Conservation (phyloP, 257 asterid genomes). For the Handroanthus guayacan region DNA sequence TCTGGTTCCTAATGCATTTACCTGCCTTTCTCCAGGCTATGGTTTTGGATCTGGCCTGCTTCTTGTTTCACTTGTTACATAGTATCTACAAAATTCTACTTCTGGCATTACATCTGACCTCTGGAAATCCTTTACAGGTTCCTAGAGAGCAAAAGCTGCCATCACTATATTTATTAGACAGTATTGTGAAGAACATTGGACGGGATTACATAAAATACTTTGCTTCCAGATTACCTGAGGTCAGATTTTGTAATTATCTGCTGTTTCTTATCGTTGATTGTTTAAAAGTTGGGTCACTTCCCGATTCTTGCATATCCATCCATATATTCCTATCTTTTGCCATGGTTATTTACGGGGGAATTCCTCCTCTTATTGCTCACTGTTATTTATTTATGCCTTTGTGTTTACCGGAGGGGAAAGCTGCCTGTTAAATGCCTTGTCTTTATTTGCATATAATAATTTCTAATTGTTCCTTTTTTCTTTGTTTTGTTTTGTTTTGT, state of each 20-base stretch:
- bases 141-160: constrained; percentile 75
- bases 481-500: too few relatives aligned
- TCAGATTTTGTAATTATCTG: constrained; percentile 37
- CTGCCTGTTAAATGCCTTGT: background rate
- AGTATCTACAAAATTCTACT: background rate
- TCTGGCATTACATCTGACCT: constrained; percentile 29
- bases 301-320: background rate
- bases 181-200: constrained; percentile 78
- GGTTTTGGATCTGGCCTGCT: background rate
- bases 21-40: background rate
- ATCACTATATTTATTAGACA: constrained; percentile 71
- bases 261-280: background rate
- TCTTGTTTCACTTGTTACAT: background rate
- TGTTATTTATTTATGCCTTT: background rate
- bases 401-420: background rate
- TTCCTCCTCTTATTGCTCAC: background rate
- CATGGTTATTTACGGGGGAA: background rate
- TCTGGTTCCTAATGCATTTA: constrained; percentile 6
- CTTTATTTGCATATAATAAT: background rate
- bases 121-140: constrained; percentile 53
- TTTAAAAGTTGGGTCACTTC: background rate
- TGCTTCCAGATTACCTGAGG: constrained; percentile 70
- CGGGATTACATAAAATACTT: constrained; percentile 70
- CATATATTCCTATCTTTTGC: background rate
- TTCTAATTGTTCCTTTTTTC: constrained; percentile 3